phyloP scores from a whole-genome alignment of 2,329 filamentous ascomycete species.

The Celoporthe dispersa region DNA sequence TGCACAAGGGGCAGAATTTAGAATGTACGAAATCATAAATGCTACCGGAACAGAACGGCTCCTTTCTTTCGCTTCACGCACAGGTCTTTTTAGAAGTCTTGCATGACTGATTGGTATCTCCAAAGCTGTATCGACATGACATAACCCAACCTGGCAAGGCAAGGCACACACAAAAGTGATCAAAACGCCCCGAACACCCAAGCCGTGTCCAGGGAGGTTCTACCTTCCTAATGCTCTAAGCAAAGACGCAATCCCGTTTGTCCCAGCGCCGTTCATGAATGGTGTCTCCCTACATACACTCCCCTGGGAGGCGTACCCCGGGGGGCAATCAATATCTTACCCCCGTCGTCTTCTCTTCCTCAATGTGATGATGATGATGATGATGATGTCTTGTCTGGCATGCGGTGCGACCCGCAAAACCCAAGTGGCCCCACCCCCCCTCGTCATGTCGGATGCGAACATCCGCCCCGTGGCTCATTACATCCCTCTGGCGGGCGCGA shows the following conservation, averaged over 20 bases:
- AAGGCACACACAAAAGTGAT: constrained; percentile 15
- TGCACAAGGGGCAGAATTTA: neutral
- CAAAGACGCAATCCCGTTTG: neutral
- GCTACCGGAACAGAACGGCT: neutral
- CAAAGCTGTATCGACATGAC: constrained; percentile 25
- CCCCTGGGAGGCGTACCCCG: neutral
- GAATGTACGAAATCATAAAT: neutral
- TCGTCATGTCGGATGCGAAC: neutral
- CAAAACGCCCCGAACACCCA: constrained; percentile 30
- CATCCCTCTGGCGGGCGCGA: neutral
- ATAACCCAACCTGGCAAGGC: constrained; percentile 21
- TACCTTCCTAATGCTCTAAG: neutral
- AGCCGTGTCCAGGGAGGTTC: constrained; percentile 1
- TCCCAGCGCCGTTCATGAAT: constrained; percentile 6
- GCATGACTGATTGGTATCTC: constrained; percentile 17
- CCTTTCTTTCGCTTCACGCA: neutral
- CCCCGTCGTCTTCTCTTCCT: neutral
- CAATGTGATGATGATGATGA: neutral
- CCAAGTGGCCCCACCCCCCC: neutral
- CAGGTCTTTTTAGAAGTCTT: neutral
- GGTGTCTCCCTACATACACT: neutral
- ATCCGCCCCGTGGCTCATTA: constrained; percentile 4
- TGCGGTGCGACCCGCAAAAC: neutral
- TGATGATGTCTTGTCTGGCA: neutral
- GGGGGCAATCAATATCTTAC: neutral